A percentile compares a stretch with the other conserved stretches of the same genome.
Conservation (phyloP, 2,329 filamentous ascomycete genomes). For the Arthroderma sp. region DNA sequence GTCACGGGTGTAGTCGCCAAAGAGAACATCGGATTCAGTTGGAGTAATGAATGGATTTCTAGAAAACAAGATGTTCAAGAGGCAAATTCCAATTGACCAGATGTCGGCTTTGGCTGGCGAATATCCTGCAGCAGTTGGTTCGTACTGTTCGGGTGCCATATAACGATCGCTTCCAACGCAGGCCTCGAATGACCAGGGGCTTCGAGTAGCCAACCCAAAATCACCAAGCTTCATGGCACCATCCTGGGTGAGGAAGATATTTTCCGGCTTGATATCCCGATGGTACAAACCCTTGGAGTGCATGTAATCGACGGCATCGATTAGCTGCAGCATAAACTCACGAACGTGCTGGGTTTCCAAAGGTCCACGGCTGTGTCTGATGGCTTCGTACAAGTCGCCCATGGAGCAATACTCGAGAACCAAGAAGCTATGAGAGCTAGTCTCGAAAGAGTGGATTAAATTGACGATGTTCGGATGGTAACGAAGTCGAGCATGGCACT, state of each 20-base stretch:
- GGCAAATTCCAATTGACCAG: constrained; percentile 93
- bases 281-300: constrained; percentile 87
- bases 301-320: constrained; percentile 80
- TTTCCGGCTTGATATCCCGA: constrained; percentile 98
- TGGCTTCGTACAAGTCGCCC: constrained; percentile 94
- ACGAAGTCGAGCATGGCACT: constrained; percentile 66
- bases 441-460: constrained; percentile 81
- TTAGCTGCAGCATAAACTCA: constrained; percentile 89
- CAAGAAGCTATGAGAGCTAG: constrained; percentile 74
- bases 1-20: constrained; percentile 83
- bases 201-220: constrained; percentile 82
- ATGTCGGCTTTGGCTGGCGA: constrained; percentile 87
- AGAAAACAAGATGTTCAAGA: constrained; percentile 92
- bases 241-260: constrained; percentile 82
- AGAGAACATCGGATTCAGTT: constrained; percentile 79
- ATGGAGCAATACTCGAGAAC: constrained; percentile 92
- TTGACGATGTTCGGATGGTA: constrained; percentile 88
- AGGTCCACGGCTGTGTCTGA: constrained; percentile 74
- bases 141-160: constrained; percentile 98
- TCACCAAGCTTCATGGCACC: constrained; percentile 94
- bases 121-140: constrained; percentile 76
- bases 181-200: constrained; percentile 80
- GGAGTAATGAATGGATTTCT: constrained; percentile 91
- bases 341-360: constrained; percentile 93
- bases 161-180: constrained; percentile 96